Evolutionary conservation across 1,284 basidiomycete genomes (phyloP).

Genomic region (Gymnopus androsaceus): DNA sequence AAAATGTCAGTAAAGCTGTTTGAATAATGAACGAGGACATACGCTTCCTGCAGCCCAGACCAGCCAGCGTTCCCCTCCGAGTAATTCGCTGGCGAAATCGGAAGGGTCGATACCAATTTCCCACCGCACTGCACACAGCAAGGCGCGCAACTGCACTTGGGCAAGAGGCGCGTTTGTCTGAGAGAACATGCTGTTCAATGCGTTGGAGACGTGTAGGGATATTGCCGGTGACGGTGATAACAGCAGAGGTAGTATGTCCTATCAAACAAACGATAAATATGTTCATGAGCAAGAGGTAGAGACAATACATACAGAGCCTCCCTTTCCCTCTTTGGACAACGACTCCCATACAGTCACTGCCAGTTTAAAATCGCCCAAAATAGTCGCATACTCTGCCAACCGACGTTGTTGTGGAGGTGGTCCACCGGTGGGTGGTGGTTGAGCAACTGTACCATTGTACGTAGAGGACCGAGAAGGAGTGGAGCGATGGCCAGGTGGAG

Average conservation of each 20-base stretch:
- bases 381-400: slow-evolving; percentile 95
- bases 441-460: slow-evolving; percentile 20
- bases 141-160: slow-evolving; percentile 60
- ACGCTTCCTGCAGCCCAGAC: slow-evolving; percentile 81
- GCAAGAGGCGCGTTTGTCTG: slow-evolving; percentile 53
- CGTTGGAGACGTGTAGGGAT: slow-evolving; percentile 59
- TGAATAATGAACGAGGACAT: slow-evolving; percentile 30
- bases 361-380: slow-evolving; percentile 87
- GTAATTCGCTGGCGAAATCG: slow-evolving; percentile 55
- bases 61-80: slow-evolving; percentile 80
- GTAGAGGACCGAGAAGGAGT: slow-evolving; percentile 47
- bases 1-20: slow-evolving; percentile 14
- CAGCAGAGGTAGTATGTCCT: slow-evolving; percentile 77
- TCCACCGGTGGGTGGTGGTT: slow-evolving; percentile 20
- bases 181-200: slow-evolving; percentile 49
- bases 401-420: slow-evolving; percentile 73
- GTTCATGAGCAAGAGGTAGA: slow-evolving; percentile 6
- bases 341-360: slow-evolving; percentile 87
- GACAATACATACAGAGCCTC: slow-evolving; percentile 62
- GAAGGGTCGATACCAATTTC: slow-evolving; percentile 58
- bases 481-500: slow-evolving; percentile 40
- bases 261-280: slow-evolving; percentile 9
- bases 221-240: slow-evolving; percentile 64
- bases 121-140: slow-evolving; percentile 73
- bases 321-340: slow-evolving; percentile 76